phyloP scores from a whole-genome alignment of 768 basidiomycete species.

The Tulasnella sp. region DNA sequence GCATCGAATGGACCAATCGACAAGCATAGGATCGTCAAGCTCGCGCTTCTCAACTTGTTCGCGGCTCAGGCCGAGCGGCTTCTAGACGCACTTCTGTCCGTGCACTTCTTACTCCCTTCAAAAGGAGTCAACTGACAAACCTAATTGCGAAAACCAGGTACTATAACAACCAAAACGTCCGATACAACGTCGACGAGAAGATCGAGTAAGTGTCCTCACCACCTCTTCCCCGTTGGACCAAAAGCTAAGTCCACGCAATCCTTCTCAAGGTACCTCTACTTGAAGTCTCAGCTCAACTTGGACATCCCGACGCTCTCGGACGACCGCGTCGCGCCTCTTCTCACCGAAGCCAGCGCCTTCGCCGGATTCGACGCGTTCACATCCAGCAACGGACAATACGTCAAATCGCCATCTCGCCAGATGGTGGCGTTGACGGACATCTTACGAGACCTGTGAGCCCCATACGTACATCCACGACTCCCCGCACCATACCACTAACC shows the following conservation, averaged over 20 bases:
- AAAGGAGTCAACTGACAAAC: neutral
- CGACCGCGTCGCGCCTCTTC: neutral
- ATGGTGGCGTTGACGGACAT: neutral
- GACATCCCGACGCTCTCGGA: slow-evolving; percentile 10
- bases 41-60: neutral
- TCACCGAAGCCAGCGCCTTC: slow-evolving; percentile 8
- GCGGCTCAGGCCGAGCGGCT: neutral
- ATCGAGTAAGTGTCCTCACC: slow-evolving; percentile 2
- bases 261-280: slow-evolving; percentile 1
- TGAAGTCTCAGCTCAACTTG: neutral
- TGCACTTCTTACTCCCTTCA: neutral
- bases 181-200: neutral
- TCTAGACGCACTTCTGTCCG: neutral
- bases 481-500: neutral
- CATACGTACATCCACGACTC: neutral
- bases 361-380: slow-evolving; percentile 1
- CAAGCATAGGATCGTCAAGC: neutral
- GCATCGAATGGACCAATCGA: neutral
- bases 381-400: neutral
- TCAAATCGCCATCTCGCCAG: neutral
- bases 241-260: neutral
- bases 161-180: neutral
- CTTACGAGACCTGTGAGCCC: neutral
- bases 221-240: neutral
- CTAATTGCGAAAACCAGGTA: neutral